These are phyloP conservation scores for Oehlia diaphana DNA, from an alignment of 192 early-diverging fungal genomes.

Conservation along the genomic window DNA sequence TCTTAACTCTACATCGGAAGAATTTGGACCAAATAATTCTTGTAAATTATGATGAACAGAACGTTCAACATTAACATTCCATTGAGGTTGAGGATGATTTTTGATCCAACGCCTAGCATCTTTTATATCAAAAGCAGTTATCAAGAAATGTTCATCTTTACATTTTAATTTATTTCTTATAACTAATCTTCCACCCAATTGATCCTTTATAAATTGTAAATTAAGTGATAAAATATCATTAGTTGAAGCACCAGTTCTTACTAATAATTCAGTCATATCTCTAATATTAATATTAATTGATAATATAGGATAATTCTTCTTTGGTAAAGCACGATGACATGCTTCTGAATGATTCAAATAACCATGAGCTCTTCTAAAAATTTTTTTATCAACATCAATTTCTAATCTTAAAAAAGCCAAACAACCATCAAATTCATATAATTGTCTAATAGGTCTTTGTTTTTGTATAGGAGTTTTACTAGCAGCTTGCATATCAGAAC, in stretches of 20 bases:
- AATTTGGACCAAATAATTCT: neutral
- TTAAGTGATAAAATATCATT: constrained; percentile 12
- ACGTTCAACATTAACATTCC: neutral
- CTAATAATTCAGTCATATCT: constrained; percentile 10
- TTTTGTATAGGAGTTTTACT: neutral
- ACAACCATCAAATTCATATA: constrained; percentile 13
- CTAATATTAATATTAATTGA: neutral
- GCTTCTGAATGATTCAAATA: constrained; percentile 7
- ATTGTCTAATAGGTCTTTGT: constrained; percentile 2
- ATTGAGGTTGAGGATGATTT: neutral
- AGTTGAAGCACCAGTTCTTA: neutral
- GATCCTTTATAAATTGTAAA: neutral
- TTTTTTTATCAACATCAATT: neutral
- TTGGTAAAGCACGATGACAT: constrained; percentile 10
- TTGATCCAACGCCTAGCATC: constrained; percentile 15
- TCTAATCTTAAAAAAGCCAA: constrained; percentile 1
- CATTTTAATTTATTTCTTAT: neutral
- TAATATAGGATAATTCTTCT: neutral
- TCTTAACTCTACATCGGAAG: neutral
- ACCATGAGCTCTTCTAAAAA: neutral
- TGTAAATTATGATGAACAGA: constrained; percentile 5
- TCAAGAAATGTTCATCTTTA: neutral
- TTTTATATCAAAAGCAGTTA: constrained; percentile 5
- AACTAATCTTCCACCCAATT: neutral
- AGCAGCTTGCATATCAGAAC: constrained; percentile 4